A percentile compares a stretch with the other conserved stretches of the same genome.
These are phyloP conservation scores for Shiraia sp. DNA, from an alignment of 2,329 filamentous ascomycete genomes.

Conservation along the genomic window DNA sequence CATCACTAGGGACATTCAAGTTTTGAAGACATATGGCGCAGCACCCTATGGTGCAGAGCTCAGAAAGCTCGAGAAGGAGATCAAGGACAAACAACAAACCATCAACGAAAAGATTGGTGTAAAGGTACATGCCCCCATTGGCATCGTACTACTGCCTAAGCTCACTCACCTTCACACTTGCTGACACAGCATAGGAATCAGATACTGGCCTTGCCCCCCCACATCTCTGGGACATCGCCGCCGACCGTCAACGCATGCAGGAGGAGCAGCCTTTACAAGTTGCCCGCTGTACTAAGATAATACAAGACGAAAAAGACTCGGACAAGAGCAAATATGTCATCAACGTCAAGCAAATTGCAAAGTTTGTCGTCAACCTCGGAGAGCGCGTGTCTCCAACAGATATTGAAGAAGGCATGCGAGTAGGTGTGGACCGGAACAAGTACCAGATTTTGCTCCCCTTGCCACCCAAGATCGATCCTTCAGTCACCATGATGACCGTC, in stretches of 20 bases:
- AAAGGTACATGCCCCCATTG: conserved; percentile 16
- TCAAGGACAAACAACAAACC: conserved; percentile 97
- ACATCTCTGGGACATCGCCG: conserved; percentile 97
- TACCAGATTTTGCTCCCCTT: conserved; percentile 97
- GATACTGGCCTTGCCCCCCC: conserved; percentile 97
- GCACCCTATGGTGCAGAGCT: conserved; percentile 91
- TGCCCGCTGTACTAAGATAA: conserved; percentile 98
- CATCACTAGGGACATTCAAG: conserved; percentile 84
- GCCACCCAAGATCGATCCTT: conserved; percentile 97
- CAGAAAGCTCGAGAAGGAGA: conserved; percentile 98
- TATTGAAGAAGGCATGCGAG: conserved; percentile 99
- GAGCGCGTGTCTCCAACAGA: conserved; percentile 97
- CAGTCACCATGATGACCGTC: conserved; percentile 99
- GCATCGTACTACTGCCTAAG: no score
- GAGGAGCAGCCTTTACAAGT: conserved; percentile 98
- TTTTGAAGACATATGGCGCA: conserved; percentile 97
- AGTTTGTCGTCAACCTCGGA: conserved; percentile 97
- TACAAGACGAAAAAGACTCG: conserved; percentile 90
- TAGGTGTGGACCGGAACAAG: conserved; percentile 97
- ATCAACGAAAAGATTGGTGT: conserved; percentile 96
- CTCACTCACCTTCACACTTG: no score
- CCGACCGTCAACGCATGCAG: conserved; percentile 96
- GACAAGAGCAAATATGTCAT: conserved; percentile 99
- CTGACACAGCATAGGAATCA: conserved; percentile 71
- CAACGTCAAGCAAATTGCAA: conserved; percentile 99